A percentile compares a stretch with the other conserved stretches of the same genome.
These are phyloP conservation scores for Mycena latifolia DNA, from an alignment of 768 basidiomycete genomes.

Conservation along the genomic window DNA sequence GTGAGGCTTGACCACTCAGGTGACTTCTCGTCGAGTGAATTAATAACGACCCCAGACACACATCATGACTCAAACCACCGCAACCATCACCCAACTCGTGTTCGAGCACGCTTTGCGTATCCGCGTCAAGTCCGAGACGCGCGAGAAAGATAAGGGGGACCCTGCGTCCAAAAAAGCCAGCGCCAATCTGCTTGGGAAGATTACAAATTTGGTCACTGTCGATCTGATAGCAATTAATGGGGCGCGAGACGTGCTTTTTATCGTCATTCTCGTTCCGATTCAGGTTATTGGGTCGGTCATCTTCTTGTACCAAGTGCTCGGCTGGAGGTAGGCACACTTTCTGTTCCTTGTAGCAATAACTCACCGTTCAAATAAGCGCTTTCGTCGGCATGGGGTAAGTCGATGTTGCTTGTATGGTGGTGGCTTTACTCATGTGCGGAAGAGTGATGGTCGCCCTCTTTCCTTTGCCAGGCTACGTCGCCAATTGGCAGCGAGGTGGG, in stretches of 20 bases:
- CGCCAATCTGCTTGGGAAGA: conserved; percentile 74
- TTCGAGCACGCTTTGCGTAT: conserved; percentile 69
- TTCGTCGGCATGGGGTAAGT: conserved; percentile 65
- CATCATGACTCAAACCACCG: conserved; percentile 61
- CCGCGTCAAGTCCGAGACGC: conserved; percentile 63
- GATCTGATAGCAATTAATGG: conserved; percentile 52
- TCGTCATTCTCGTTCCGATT: conserved; percentile 47
- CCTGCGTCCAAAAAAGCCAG: conserved; percentile 10
- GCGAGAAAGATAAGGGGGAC: background rate
- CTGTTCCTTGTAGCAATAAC: background rate
- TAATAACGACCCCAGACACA: conserved; percentile 54
- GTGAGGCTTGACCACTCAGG: conserved; percentile 39
- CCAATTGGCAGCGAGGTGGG: conserved; percentile 56
- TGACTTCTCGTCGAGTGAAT: conserved; percentile 42
- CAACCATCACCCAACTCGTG: conserved; percentile 54
- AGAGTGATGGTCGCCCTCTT: conserved; percentile 46
- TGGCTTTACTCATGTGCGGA: background rate
- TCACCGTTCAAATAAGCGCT: conserved; percentile 48
- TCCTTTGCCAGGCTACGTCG: conserved; percentile 71
- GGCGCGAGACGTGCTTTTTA: conserved; percentile 11
- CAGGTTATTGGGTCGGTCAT: conserved; percentile 51
- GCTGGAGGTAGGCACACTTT: conserved; percentile 55
- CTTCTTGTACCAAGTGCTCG: conserved; percentile 62
- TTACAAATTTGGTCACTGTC: conserved; percentile 81
- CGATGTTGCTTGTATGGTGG: conserved; percentile 54